Conservation (phyloP, 1,284 basidiomycete genomes). For the Trichosporon inkin region DNA sequence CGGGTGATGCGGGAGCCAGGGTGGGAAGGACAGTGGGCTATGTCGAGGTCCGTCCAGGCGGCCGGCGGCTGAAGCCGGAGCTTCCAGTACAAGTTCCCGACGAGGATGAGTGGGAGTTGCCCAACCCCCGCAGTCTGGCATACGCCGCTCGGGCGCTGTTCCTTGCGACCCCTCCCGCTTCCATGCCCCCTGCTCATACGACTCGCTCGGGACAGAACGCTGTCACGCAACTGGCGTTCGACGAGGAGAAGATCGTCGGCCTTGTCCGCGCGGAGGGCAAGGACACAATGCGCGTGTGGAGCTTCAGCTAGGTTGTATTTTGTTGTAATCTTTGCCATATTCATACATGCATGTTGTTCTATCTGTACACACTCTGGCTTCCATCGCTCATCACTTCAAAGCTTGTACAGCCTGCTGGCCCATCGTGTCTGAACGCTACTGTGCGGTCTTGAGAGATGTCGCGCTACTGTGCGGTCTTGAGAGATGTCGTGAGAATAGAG, state of each 20-base stretch:
- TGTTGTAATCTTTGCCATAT: background rate
- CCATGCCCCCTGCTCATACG: constrained; percentile 8
- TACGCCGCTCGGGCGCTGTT: constrained; percentile 42
- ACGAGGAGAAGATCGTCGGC: constrained; percentile 50
- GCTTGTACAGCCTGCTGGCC: too few relatives aligned
- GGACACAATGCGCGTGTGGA: constrained; percentile 43
- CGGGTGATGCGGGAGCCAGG: constrained; percentile 18
- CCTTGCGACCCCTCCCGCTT: constrained; percentile 33
- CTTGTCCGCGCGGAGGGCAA: constrained; percentile 22
- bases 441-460: too few relatives aligned
- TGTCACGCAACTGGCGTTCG: constrained; percentile 44
- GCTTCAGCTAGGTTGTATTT: constrained; percentile 25
- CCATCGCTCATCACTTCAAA: too few relatives aligned
- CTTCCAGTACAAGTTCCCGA: background rate
- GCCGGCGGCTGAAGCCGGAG: constrained; percentile 10
- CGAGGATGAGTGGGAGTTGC: constrained; percentile 17
- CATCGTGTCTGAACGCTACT: too few relatives aligned
- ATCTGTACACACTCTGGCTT: background rate
- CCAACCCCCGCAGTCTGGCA: constrained; percentile 44
- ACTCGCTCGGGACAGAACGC: background rate
- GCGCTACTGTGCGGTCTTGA: too few relatives aligned
- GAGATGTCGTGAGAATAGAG: too few relatives aligned
- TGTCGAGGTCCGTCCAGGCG: constrained; percentile 40
- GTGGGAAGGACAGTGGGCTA: constrained; percentile 36
- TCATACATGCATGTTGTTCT: background rate